Percentiles rank a stretch among this genome's conserved stretches.
phyloP scores from a whole-genome alignment of 2,329 filamentous ascomycete genomes.

The Colletotrichum sp. region DNA sequence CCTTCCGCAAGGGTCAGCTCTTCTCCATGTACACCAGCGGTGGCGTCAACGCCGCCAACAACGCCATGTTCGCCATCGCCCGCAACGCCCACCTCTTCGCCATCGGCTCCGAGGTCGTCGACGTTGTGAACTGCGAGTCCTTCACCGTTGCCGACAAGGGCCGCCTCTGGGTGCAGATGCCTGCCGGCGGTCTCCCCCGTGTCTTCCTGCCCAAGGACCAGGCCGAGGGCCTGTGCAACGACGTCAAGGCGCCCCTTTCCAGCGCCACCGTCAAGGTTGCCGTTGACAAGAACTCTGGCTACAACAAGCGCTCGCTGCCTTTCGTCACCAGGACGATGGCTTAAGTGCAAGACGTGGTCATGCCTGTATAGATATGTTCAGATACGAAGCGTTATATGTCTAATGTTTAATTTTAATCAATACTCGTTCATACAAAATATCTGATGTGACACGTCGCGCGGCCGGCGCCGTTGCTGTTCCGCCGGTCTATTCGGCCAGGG shows the following conservation, averaged over 20 bases:
- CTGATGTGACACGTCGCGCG: neutral
- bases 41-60: slow-evolving; percentile 34
- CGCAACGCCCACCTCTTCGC: slow-evolving; percentile 40
- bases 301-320: slow-evolving; percentile 6
- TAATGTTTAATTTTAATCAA: neutral
- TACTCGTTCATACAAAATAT: neutral
- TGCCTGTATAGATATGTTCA: neutral
- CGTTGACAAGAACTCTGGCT: slow-evolving; percentile 15
- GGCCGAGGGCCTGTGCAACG: slow-evolving; percentile 12
- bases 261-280: slow-evolving; percentile 14
- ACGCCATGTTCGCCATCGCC: slow-evolving; percentile 35
- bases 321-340: neutral
- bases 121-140: slow-evolving; percentile 46
- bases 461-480: too few species aligned
- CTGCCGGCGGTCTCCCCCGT: slow-evolving; percentile 12
- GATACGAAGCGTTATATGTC: neutral
- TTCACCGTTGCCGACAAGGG: slow-evolving; percentile 9
- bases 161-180: slow-evolving; percentile 19
- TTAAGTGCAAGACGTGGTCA: neutral
- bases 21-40: slow-evolving; percentile 41
- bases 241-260: slow-evolving; percentile 3
- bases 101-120: slow-evolving; percentile 35
- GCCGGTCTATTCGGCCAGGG: too few species aligned
- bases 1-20: slow-evolving; percentile 18
- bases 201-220: slow-evolving; percentile 17